A percentile compares a stretch with the other conserved stretches of the same genome.
phyloP scores from a whole-genome alignment of 164 flowering plant species.

The Magnolia sinica region DNA sequence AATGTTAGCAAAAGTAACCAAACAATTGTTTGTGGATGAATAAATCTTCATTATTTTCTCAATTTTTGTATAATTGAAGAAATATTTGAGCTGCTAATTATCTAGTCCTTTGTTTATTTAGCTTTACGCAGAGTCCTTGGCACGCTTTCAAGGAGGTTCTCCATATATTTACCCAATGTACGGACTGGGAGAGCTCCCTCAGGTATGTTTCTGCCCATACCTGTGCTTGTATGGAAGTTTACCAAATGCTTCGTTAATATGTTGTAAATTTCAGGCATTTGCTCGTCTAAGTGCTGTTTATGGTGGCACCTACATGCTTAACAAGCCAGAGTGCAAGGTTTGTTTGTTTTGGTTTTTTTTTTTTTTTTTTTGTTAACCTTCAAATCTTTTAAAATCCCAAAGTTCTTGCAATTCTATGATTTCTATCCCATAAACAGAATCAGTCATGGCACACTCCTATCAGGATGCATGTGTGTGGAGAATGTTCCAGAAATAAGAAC shows the following conservation, averaged over 20 bases:
- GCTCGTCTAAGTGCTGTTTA: conserved; percentile 98
- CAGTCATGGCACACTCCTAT: too few species aligned
- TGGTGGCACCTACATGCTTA: conserved; percentile 99
- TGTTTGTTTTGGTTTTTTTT: not conserved
- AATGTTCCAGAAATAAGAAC: too few species aligned
- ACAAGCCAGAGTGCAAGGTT: conserved; percentile 95
- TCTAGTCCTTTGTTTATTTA: conserved; percentile 13
- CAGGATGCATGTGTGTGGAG: too few species aligned
- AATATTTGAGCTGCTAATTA: not conserved
- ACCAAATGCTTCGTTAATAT: conserved; percentile 7
- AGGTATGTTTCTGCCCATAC: conserved; percentile 43
- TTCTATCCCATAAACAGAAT: not conserved
- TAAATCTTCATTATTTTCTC: not conserved
- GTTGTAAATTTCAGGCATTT: conserved; percentile 59
- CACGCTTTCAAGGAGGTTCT: conserved; percentile 94
- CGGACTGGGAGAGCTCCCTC: conserved; percentile 93
- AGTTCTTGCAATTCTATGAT: not conserved
- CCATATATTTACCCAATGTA: conserved; percentile 93
- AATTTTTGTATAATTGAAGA: not conserved
- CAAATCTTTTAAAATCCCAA: not conserved
- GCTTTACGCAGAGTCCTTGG: conserved; percentile 94
- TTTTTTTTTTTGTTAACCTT: not conserved
- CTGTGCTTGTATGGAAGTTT: not conserved
- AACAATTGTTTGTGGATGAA: not conserved
- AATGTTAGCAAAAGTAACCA: too few species aligned